phyloP scores from a whole-genome alignment of 1,139 yeast genomes.

The Hansenula sp. region DNA sequence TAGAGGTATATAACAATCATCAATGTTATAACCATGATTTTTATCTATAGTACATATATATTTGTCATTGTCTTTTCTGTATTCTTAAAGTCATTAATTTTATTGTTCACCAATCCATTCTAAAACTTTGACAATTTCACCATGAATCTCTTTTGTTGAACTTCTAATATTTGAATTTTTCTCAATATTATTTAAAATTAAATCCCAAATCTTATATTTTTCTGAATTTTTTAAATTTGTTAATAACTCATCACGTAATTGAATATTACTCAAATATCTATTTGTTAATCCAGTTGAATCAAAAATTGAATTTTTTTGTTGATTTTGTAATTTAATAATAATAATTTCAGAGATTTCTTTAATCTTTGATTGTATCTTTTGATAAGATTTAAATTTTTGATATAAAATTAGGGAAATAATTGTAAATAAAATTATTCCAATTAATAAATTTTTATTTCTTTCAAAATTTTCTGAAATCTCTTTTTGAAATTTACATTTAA shows the following conservation, averaged over 20 bases:
- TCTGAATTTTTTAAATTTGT: constrained; percentile 39
- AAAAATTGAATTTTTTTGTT: constrained; percentile 28
- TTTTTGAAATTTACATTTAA: constrained; percentile 57
- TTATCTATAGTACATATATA: not conserved
- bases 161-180: constrained; percentile 58
- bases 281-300: constrained; percentile 33
- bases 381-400: constrained; percentile 32
- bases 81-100: not conserved
- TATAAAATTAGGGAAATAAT: constrained; percentile 28
- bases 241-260: constrained; percentile 69
- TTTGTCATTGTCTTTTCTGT: not conserved
- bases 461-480: constrained; percentile 47
- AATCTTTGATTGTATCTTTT: constrained; percentile 34
- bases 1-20: too few relatives aligned
- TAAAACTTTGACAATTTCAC: constrained; percentile 84
- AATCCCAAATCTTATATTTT: constrained; percentile 58
- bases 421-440: constrained; percentile 25
- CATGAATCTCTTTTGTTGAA: constrained; percentile 64
- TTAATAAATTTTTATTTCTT: constrained; percentile 37
- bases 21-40: too few relatives aligned
- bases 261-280: constrained; percentile 66
- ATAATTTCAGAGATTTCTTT: constrained; percentile 33
- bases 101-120: constrained; percentile 60
- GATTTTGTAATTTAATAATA: constrained; percentile 40
- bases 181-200: constrained; percentile 59